A percentile compares a stretch with the other conserved stretches of the same genome.
Conservation (phyloP, 2,329 filamentous ascomycete genomes). For the Fusarium sp. region DNA sequence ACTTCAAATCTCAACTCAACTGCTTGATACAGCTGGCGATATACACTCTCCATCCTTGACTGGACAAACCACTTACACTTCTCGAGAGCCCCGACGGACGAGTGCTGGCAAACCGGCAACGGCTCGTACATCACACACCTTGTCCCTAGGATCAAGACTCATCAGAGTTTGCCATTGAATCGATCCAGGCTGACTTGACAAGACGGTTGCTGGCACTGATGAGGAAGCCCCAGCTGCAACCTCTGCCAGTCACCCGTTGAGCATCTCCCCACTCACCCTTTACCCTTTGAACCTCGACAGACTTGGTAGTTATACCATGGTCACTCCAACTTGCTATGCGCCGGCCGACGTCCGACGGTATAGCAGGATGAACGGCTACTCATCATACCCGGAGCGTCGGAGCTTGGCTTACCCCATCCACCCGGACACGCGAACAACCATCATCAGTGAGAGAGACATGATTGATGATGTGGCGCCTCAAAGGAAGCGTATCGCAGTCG, state of each 20-base stretch:
- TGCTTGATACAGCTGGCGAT: neutral
- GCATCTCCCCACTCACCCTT: conserved; percentile 11
- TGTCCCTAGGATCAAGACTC: conserved; percentile 6
- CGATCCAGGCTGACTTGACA: conserved; percentile 1
- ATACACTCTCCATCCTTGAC: conserved; percentile 6
- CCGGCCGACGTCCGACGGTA: conserved; percentile 35
- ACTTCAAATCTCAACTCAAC: conserved; percentile 6
- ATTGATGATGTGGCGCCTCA: conserved; percentile 57
- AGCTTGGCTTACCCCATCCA: conserved; percentile 27
- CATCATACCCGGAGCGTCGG: conserved; percentile 41
- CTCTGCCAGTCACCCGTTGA: neutral
- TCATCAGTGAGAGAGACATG: conserved; percentile 47
- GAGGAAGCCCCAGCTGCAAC: conserved; percentile 9
- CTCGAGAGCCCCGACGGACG: conserved; percentile 23
- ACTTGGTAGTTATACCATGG: conserved; percentile 28
- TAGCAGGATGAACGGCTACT: conserved; percentile 28
- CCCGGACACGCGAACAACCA: conserved; percentile 29
- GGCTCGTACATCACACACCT: conserved; percentile 8
- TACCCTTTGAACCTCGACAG: neutral
- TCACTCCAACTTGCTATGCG: conserved; percentile 35
- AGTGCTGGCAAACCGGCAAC: conserved; percentile 30
- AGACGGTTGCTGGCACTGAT: conserved; percentile 20
- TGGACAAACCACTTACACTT: conserved; percentile 11
- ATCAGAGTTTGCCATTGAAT: neutral
- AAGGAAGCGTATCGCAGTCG: conserved; percentile 69